Evolutionary conservation across 768 basidiomycete species (phyloP), one percentile per base, ranked within the genome.

Genomic region (Phylloporus arenicola): DNA sequence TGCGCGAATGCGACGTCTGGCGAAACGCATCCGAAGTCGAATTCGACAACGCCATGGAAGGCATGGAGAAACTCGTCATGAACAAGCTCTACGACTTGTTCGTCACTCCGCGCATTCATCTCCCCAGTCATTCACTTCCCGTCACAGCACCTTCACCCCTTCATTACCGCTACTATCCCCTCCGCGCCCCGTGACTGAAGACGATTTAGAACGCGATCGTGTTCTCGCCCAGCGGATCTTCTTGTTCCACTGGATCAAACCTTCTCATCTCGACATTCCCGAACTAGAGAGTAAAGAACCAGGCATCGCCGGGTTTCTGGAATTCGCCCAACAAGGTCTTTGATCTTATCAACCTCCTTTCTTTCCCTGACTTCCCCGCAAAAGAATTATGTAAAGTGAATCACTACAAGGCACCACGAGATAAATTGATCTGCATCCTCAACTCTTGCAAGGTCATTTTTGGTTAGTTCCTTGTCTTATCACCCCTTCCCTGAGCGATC

Each of bases 11-110:
- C 25, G 92, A 93, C 19, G 72, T 87, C 0, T 97, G 93, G 94
- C 81, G 81, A 62, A 82, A 82, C 51, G 79, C 79, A 1, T 76
- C 83, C 3, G 84, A 91, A 19, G 70, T 73, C 6, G 93, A 98
- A 67, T 97, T 99, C 57, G 96, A 98, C 47, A 94, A 95, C 60
- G 92, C 93, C 0, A 81, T 92, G 75, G 96, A 99, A 69, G 94
- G 93, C 45, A 97, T 98, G 92, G 96, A 99, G 76, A 99, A 99
- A 68, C 79, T 99, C 7, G 96, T 99, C 57, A 98, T 99, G 96
- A 99, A 98, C 60, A 76, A 92, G 45, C 72, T 98, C 46, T 98
- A 96, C 67, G 91, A 93, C 59, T 92, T 89, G 94, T 97, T 54
- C 64, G 88, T 81, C 48, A 5, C 43, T n/a, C 35, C 17, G 17